Evolutionary conservation across 306 rosid genomes (phyloP), one percentile per base, ranked within the genome.

Genomic region (Hylodesmum podocarpum): DNA sequence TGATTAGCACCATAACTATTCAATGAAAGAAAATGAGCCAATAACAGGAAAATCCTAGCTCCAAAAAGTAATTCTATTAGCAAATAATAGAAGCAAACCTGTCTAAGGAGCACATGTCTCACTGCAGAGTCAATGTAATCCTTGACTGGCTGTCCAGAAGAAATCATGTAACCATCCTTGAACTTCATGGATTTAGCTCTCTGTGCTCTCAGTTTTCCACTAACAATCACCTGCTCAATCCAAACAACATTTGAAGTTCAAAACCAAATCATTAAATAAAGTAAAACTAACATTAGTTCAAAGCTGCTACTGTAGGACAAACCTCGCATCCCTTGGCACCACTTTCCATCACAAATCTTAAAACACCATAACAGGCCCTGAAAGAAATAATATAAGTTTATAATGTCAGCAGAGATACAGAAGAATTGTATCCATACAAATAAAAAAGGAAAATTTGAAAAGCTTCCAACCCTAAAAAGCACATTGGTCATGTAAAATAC

Each of bases 91-190:
- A 1, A 40, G 1, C 55, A 41, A 7, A 66, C 72, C 72, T 66
- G 55, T 66, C 55, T 41, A 9, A 66, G 39, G 22, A 66, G 72
- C 24, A 66, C 72, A 3, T 41, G 72, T 43, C 55, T 66, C 39
- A 66, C 72, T 2, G 55, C 55, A 14, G 55, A 66, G 37, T 66
- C 72, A 43, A 66, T 66, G 15, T 66, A 43, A 66, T 66, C 72
- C 55, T 41, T 66, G 8, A 66, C 72, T 3, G 55, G 72, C 4
- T 66, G 55, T 7, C 72, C 72, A 8, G 55, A 66, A 3, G 55
- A 66, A 15, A 66, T 66, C 72, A 66, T 66, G 55, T 66, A 66
- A 0, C 72, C 72, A 15, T 66, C 72, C 72, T 66, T 66, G 39
- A 41, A 66, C 3, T 66, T 66, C 72, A 41, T 66, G 13, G 72